A percentile compares a stretch with the other conserved stretches of the same genome.
Evolutionary conservation across 2,329 filamentous ascomycete species (phyloP).

Genomic region (Fusarium pilosicola): DNA sequence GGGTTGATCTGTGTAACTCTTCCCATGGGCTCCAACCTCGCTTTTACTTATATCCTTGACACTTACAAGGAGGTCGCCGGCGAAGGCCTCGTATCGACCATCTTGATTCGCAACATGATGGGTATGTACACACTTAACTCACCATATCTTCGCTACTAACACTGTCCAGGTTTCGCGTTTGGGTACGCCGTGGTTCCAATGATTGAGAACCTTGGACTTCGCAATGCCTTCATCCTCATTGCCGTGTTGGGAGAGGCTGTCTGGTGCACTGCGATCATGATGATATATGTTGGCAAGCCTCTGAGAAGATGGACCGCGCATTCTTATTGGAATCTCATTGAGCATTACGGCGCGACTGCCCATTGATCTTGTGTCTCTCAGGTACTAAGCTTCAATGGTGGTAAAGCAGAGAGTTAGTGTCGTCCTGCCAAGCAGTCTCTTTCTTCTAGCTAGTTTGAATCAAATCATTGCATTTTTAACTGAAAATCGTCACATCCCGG

Average conservation of each 20-base stretch:
- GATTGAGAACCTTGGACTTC: not conserved
- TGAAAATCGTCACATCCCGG: accelerated
- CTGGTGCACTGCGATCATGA: constrained; percentile 2
- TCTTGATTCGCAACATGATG: constrained; percentile 6
- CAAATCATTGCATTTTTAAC: too few relatives aligned
- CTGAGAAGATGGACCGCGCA: not conserved
- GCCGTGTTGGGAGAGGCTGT: not conserved
- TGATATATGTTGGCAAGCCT: not conserved
- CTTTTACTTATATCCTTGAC: constrained; percentile 11
- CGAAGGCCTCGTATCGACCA: not conserved
- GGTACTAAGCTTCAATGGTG: not conserved
- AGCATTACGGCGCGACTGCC: not conserved
- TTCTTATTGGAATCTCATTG: not conserved
- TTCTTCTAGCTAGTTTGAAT: not conserved
- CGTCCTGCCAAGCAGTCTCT: too few relatives aligned
- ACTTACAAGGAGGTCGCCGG: constrained; percentile 3
- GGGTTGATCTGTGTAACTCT: not conserved
- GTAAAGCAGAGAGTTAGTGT: not conserved
- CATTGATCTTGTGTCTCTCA: not conserved
- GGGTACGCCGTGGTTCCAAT: not conserved
- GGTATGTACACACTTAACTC: not conserved
- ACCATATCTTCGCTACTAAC: not conserved
- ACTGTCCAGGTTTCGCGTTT: not conserved
- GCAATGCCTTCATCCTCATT: not conserved
- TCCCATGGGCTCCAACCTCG: not conserved